These are phyloP conservation scores for Ettlia oleoabundans DNA, from an alignment of 139 green algal species.

Conservation along the genomic window DNA sequence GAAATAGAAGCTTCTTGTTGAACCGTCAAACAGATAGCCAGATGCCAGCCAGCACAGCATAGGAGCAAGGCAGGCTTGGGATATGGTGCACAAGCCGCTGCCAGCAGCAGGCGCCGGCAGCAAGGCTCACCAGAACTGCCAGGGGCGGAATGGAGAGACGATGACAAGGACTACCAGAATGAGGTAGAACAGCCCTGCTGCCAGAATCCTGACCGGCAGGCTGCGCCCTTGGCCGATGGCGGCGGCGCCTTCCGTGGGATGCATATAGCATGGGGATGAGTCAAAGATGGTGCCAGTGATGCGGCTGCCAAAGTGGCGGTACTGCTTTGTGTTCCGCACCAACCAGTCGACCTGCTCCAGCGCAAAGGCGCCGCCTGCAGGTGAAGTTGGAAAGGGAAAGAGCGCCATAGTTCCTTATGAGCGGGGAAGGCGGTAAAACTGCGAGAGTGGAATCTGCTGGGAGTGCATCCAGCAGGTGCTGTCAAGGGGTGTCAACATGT, in stretches of 20 bases:
- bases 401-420: too few species aligned
- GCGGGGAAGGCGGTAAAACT: too few species aligned
- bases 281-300: conserved; percentile 8
- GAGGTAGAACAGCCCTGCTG: conserved; percentile 3
- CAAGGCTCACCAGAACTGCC: conserved; percentile 1
- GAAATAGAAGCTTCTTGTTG: too few species aligned
- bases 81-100: neutral
- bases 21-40: too few species aligned
- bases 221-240: neutral
- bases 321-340: neutral
- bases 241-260: neutral
- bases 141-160: neutral
- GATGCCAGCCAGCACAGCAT: too few species aligned
- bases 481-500: neutral
- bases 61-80: too few species aligned
- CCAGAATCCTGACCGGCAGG: neutral
- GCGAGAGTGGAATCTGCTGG: too few species aligned
- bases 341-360: conserved; percentile 35
- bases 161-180: neutral
- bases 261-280: conserved; percentile 19
- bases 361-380: conserved; percentile 2
- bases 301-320: neutral
- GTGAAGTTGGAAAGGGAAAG: too few species aligned
- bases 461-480: neutral
- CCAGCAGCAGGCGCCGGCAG: neutral